phyloP scores from a whole-genome alignment of 1,284 basidiomycete genomes.

The Sanghuangporus sanghuang region DNA sequence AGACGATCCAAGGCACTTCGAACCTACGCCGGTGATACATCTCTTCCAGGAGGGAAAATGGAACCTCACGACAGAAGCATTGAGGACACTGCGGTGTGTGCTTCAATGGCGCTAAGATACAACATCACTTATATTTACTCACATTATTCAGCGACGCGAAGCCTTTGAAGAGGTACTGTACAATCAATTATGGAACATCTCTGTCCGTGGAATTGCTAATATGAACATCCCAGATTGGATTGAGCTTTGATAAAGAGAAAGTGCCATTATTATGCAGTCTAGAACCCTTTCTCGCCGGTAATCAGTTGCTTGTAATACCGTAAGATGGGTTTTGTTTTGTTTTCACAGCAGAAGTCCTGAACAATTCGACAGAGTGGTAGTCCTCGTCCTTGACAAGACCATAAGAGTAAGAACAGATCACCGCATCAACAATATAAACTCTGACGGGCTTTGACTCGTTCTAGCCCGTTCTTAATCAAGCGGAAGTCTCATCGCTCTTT shows the following conservation, averaged over 20 bases:
- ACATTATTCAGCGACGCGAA: slow-evolving; percentile 54
- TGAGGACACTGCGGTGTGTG: slow-evolving; percentile 75
- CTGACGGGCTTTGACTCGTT: background rate
- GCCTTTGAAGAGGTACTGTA: slow-evolving; percentile 61
- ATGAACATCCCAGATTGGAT: slow-evolving; percentile 60
- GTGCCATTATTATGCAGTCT: slow-evolving; percentile 71
- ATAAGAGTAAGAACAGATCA: slow-evolving; percentile 39
- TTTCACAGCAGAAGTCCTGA: background rate
- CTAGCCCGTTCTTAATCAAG: slow-evolving; percentile 72
- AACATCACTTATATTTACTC: background rate
- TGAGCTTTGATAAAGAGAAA: slow-evolving; percentile 61
- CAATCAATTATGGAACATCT: background rate
- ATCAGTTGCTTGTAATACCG: slow-evolving; percentile 75
- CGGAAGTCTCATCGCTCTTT: slow-evolving; percentile 76
- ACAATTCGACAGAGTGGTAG: slow-evolving; percentile 57
- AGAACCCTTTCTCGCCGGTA: slow-evolving; percentile 71
- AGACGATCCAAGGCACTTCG: slow-evolving; percentile 70
- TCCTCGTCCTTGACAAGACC: slow-evolving; percentile 71
- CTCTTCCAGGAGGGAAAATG: slow-evolving; percentile 76
- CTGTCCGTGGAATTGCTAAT: background rate
- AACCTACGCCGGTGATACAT: slow-evolving; percentile 80
- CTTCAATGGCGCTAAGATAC: background rate
- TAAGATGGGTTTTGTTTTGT: slow-evolving; percentile 32
- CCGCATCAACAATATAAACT: background rate
- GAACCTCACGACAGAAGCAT: slow-evolving; percentile 61